phyloP scores from a whole-genome alignment of 2,329 filamentous ascomycete species.

The Ilyonectria sp. region DNA sequence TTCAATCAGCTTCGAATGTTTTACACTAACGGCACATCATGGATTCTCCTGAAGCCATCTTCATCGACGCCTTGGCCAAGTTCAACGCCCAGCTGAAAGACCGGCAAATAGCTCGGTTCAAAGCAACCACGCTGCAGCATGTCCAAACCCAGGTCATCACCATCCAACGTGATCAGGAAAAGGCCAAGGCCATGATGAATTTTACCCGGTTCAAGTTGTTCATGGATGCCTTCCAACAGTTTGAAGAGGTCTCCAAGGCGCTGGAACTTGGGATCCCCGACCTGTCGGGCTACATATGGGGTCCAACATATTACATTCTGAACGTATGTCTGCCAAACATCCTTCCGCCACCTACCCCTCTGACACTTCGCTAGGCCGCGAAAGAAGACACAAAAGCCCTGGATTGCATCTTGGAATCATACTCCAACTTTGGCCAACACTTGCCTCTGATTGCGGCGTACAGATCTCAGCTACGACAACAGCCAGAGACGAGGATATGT shows the following conservation, averaged over 20 bases:
- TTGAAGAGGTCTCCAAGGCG: slow-evolving; percentile 5
- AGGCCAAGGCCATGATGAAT: slow-evolving; percentile 16
- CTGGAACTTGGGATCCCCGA: background rate
- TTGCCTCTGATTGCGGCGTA: slow-evolving; percentile 12
- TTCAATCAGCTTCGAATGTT: too few relatives aligned
- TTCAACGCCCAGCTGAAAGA: background rate
- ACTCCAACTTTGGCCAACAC: background rate
- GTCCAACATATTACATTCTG: slow-evolving; percentile 8
- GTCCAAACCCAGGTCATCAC: slow-evolving; percentile 1
- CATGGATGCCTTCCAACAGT: background rate
- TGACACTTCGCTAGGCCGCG: background rate
- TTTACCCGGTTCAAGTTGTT: background rate
- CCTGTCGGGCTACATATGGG: slow-evolving; percentile 17
- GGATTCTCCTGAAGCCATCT: background rate
- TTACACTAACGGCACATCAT: background rate
- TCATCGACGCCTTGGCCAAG: background rate
- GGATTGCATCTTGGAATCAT: slow-evolving; percentile 17
- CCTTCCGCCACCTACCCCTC: background rate
- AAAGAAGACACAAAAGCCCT: background rate
- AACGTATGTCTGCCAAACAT: background rate
- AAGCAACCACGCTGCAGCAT: background rate
- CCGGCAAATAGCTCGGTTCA: background rate
- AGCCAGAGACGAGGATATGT: slow-evolving; percentile 5
- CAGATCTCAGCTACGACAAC: background rate
- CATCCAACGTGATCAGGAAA: slow-evolving; percentile 23